Conservation (phyloP, 2,329 filamentous ascomycete species). For the Pestalotiopsis sp. region DNA sequence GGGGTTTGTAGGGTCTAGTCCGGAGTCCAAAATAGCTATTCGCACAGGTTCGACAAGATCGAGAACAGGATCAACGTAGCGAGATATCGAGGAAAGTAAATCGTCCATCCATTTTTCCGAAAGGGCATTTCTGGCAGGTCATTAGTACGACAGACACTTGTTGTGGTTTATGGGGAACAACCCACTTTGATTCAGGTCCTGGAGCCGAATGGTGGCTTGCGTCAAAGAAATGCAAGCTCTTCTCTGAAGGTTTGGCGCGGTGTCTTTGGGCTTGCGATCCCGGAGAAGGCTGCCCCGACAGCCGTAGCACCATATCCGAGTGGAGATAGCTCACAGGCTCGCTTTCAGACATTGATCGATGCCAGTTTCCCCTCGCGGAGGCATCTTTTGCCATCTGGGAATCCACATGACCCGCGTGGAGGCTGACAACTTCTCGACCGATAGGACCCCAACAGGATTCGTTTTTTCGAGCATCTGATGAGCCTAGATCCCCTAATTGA, state of each 20-base stretch:
- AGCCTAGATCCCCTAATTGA: constrained; percentile 26
- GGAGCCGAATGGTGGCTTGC: constrained; percentile 18
- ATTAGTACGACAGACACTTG: neutral
- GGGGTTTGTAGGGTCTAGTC: constrained; percentile 25
- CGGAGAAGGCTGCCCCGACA: neutral
- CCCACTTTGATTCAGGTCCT: constrained; percentile 17
- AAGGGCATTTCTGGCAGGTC: neutral
- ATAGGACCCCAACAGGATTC: constrained; percentile 26
- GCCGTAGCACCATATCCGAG: too few species aligned
- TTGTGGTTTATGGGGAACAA: neutral
- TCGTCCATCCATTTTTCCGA: neutral
- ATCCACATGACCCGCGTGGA: too few species aligned
- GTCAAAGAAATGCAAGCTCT: constrained; percentile 19
- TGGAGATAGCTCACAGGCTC: neutral
- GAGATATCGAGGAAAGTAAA: neutral
- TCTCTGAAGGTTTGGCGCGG: neutral
- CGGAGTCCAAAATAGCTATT: constrained; percentile 28
- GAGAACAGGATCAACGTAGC: constrained; percentile 4
- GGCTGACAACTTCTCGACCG: constrained; percentile 25
- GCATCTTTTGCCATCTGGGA: constrained; percentile 16
- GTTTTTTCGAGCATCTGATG: constrained; percentile 24
- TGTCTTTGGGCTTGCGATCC: neutral
- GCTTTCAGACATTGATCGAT: constrained; percentile 1
- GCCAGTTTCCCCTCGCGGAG: neutral
- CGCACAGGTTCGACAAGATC: constrained; percentile 20